phyloP scores from a whole-genome alignment of 225 moss, liverwort and hornwort genomes.

The Pleurozium schreberi region DNA sequence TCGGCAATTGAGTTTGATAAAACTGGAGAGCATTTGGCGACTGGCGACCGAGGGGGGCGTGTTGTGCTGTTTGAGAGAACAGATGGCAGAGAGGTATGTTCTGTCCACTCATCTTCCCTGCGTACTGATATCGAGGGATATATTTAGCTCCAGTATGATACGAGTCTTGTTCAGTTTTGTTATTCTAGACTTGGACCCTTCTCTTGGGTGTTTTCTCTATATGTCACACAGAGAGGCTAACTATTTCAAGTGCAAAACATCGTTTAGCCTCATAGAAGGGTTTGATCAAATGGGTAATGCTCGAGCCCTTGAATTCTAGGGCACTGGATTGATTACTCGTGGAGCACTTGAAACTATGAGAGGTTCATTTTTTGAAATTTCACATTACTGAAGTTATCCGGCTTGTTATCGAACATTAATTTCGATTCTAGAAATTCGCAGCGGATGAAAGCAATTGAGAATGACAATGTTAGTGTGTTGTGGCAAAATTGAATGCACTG shows the following conservation, averaged over 20 bases:
- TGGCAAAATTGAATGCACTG: not conserved
- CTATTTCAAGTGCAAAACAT: not conserved
- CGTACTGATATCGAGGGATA: not conserved
- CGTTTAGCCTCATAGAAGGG: not conserved
- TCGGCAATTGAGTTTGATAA: constrained; percentile 99
- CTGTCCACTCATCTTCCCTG: not conserved
- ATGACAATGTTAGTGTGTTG: not conserved
- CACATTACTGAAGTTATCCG: not conserved
- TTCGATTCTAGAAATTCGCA: not conserved
- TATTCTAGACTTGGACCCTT: constrained; percentile 12
- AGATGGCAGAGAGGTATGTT: constrained; percentile 92
- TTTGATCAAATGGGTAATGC: not conserved
- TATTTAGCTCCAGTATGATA: constrained; percentile 6
- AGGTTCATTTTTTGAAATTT: not conserved
- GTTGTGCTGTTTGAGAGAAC: constrained; percentile 98
- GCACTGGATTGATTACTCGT: not conserved
- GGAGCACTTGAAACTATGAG: not conserved
- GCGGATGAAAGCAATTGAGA: not conserved
- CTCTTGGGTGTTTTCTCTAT: constrained; percentile 32
- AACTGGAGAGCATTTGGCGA: constrained; percentile 95
- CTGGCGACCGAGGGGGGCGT: constrained; percentile 94
- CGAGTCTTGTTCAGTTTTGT: not conserved
- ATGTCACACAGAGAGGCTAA: not conserved
- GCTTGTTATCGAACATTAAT: not conserved
- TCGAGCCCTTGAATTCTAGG: not conserved